A percentile compares a stretch with the other conserved stretches of the same genome.
phyloP scores from a whole-genome alignment of 2,329 filamentous ascomycete species.

The Pyrenophora seminiperda region DNA sequence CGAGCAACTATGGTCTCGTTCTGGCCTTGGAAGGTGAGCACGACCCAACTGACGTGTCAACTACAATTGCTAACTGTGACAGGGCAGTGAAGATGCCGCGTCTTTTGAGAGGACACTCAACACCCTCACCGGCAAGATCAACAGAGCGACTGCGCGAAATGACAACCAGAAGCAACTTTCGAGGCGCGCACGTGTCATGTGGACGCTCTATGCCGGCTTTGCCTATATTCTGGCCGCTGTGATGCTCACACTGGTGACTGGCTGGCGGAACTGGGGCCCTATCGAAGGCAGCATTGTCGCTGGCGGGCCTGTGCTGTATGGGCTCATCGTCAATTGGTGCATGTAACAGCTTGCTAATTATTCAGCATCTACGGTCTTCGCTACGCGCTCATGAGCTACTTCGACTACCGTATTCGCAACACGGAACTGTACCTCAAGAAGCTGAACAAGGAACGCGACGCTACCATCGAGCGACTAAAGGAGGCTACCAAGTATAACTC shows the following conservation, averaged over 20 bases:
- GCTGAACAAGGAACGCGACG: conserved; percentile 77
- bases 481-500: conserved; percentile 95
- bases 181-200: conserved; percentile 80
- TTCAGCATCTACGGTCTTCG: conserved; percentile 79
- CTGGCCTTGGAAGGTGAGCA: conserved; percentile 66
- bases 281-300: conserved; percentile 79
- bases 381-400: conserved; percentile 69
- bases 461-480: conserved; percentile 93
- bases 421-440: conserved; percentile 72
- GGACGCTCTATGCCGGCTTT: conserved; percentile 88
- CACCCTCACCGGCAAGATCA: conserved; percentile 80
- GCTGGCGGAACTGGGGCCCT: conserved; percentile 76
- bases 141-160: conserved; percentile 72
- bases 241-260: conserved; percentile 81
- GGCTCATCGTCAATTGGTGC: conserved; percentile 30
- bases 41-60: neutral
- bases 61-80: conserved; percentile 18
- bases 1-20: conserved; percentile 71
- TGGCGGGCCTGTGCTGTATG: conserved; percentile 78
- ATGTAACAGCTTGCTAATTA: conserved; percentile 21
- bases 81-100: conserved; percentile 83
- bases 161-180: conserved; percentile 74
- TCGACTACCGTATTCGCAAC: conserved; percentile 77
- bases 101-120: conserved; percentile 92
- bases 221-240: conserved; percentile 87